Base-by-base conservation (phyloP, 306 rosid species). In the Clitoria ternatea region DNA sequence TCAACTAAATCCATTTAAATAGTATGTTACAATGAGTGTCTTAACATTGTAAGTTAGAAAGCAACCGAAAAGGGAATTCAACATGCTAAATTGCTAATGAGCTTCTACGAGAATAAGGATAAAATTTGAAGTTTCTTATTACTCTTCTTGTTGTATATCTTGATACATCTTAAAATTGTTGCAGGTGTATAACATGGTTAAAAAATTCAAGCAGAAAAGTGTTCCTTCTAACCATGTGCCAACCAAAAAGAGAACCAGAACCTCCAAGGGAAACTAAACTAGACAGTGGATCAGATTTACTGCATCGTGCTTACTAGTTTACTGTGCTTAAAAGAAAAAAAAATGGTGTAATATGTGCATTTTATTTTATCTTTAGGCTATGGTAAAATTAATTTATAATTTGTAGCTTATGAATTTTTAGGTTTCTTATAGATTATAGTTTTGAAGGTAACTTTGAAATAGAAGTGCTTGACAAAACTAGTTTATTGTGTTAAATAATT, bases 111-210 rank as follows among this genome's bases (percentile, higher is more conserved):
- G 52, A n/a, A 69, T 43, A 61, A 44, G 69, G 43, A 44, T 53
- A 20, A 49, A 71, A 66, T 29, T 65, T 6, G 26, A 40, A 48
- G 23, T 53, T 30, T 64, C 68, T 22, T 48, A 44, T 47, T 39
- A 39, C 66, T 77, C 11, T 5, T 64, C 30, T 37, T 70, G 55
- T 64, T 36, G 73, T 70, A 42, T 53, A 29, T 74, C 47, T 42
- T 14, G 36, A 26, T 20, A 27, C 37, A 9, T 50, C 45, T 65
- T 54, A 43, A 54, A 74, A 27, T 30, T 45, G 48, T 47, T 82
- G 79, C 92, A 92, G 98, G 96, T 83, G 14, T 82, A 86, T 81
- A 70, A 67, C 53, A 83, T 88, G 96, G 87, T 88, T 82, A 71
- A 86, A 66, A 90, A 90, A 72, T 85, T 86, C 61, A 86, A 83